These are phyloP conservation scores for Fusarium pseudograminearum DNA, from an alignment of 2,329 filamentous ascomycete species.

Conservation along the genomic window DNA sequence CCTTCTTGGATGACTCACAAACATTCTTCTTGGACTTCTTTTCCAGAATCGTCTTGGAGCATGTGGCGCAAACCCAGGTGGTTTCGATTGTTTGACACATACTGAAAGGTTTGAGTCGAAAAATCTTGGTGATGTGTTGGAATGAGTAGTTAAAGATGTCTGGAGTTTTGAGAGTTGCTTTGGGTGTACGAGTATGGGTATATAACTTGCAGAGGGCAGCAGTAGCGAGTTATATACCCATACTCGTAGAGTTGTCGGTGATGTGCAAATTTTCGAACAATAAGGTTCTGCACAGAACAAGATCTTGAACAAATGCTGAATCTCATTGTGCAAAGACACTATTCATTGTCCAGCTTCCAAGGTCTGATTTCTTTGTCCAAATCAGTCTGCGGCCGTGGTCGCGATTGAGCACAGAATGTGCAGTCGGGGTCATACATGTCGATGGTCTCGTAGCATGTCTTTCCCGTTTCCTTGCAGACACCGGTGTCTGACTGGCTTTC, in stretches of 20 bases:
- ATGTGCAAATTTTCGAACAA: not conserved
- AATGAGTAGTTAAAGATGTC: not conserved
- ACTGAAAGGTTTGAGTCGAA: accelerated
- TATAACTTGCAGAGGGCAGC: not conserved
- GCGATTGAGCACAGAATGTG: not conserved
- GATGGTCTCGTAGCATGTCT: not conserved
- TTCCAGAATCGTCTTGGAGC: not conserved
- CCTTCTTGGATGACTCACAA: not conserved
- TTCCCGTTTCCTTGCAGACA: not conserved
- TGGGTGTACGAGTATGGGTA: accelerated
- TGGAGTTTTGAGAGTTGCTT: not conserved
- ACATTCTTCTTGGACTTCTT: not conserved
- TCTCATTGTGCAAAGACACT: not conserved
- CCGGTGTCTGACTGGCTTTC: accelerated
- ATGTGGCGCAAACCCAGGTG: not conserved
- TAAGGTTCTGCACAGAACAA: not conserved
- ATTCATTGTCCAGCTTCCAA: not conserved
- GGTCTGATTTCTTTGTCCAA: not conserved
- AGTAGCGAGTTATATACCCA: not conserved
- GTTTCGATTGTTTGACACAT: not conserved
- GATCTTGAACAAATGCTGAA: not conserved
- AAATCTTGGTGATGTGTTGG: not conserved
- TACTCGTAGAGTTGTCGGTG: not conserved
- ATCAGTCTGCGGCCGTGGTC: not conserved
- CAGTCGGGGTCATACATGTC: not conserved